A percentile compares a stretch with the other conserved stretches of the same genome.
These are phyloP conservation scores for Aspergillus pseudoglaucus DNA, from an alignment of 2,329 filamentous ascomycete species.

Conservation along the genomic window DNA sequence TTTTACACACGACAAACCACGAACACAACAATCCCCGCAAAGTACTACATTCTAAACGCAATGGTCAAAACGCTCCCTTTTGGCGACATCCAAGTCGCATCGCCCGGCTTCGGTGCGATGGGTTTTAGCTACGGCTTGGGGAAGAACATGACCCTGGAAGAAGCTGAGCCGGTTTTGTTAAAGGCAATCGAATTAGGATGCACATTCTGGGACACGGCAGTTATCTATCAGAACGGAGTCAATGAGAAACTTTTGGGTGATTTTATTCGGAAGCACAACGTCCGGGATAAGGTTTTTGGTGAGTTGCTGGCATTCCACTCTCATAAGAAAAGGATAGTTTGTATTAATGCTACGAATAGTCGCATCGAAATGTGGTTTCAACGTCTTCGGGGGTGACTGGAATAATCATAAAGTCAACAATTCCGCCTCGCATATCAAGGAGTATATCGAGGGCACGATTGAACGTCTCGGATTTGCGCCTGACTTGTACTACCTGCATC, in stretches of 20 bases:
- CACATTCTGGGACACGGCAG: slow-evolving; percentile 43
- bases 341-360: slow-evolving; percentile 22
- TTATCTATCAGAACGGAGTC: slow-evolving; percentile 41
- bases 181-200: slow-evolving; percentile 45
- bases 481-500: slow-evolving; percentile 41
- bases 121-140: slow-evolving; percentile 43
- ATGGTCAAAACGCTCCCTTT: slow-evolving; percentile 42
- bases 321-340: too few species aligned
- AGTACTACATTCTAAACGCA: too few species aligned
- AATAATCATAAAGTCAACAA: slow-evolving; percentile 33
- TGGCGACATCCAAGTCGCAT: slow-evolving; percentile 32
- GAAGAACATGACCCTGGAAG: slow-evolving; percentile 35
- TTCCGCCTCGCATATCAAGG: slow-evolving; percentile 41
- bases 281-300: slow-evolving; percentile 47
- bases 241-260: slow-evolving; percentile 48
- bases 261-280: slow-evolving; percentile 47
- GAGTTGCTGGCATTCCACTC: slow-evolving; percentile 8
- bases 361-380: slow-evolving; percentile 45
- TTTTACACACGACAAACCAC: too few species aligned
- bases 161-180: slow-evolving; percentile 45
- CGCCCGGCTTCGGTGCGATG: slow-evolving; percentile 47
- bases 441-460: slow-evolving; percentile 46
- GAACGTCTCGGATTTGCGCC: slow-evolving; percentile 44
- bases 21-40: too few species aligned
- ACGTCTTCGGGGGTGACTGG: slow-evolving; percentile 27